These are phyloP conservation scores for Ascochyta lentis DNA, from an alignment of 2,329 filamentous ascomycete species.

Conservation along the genomic window DNA sequence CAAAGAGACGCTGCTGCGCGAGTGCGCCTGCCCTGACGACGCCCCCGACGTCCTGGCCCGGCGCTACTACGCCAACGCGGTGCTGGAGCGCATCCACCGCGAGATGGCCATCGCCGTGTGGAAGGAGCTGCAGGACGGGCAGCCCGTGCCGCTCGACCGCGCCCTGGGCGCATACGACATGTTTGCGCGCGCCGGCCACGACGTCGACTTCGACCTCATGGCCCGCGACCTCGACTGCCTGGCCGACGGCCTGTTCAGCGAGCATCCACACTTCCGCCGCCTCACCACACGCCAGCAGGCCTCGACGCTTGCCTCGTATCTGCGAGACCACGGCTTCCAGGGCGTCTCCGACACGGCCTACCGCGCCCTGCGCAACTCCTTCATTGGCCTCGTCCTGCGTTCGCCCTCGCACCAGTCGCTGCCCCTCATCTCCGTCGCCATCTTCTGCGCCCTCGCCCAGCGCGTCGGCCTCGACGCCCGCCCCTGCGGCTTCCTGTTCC, in stretches of 20 bases:
- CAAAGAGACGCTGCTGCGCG: slow-evolving; percentile 79
- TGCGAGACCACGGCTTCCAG: slow-evolving; percentile 71
- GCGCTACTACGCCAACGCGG: slow-evolving; percentile 75
- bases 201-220: slow-evolving; percentile 75
- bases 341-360: slow-evolving; percentile 78
- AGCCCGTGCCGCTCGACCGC: slow-evolving; percentile 69
- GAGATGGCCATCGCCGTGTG: slow-evolving; percentile 80
- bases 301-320: slow-evolving; percentile 69
- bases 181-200: slow-evolving; percentile 77
- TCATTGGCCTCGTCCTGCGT: slow-evolving; percentile 81
- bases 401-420: slow-evolving; percentile 78
- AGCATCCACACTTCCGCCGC: slow-evolving; percentile 60
- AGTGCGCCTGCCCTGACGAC: slow-evolving; percentile 66
- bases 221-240: slow-evolving; percentile 59
- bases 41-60: slow-evolving; percentile 78
- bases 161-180: slow-evolving; percentile 86
- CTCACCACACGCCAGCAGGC: slow-evolving; percentile 72
- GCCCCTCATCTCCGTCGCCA: slow-evolving; percentile 84
- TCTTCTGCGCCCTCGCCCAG: slow-evolving; percentile 81
- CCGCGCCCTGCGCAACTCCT: slow-evolving; percentile 82
- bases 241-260: slow-evolving; percentile 61
- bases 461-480: slow-evolving; percentile 77
- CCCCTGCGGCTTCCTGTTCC: slow-evolving; percentile 81
- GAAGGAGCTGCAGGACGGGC: slow-evolving; percentile 62
- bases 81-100: slow-evolving; percentile 81